Evolutionary conservation across 805 yeast genomes (phyloP).

Genomic region (Priceomyces carsonii): DNA sequence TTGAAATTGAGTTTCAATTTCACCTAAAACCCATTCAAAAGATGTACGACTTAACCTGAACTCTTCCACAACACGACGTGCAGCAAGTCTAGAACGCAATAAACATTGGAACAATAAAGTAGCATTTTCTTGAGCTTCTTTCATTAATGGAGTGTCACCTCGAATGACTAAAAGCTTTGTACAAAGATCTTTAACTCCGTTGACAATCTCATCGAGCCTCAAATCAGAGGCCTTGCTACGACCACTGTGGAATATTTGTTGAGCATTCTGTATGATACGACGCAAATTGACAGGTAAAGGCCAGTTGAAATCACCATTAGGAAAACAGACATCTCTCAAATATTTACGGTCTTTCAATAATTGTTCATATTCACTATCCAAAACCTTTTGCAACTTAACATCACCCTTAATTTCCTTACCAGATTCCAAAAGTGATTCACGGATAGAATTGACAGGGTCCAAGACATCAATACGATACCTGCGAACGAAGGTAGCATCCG

Average conservation of each 20-base stretch:
- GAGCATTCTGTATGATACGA: constrained; percentile 95
- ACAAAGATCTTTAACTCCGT: constrained; percentile 68
- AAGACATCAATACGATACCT: constrained; percentile 86
- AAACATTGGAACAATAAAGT: constrained; percentile 87
- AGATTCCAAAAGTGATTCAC: constrained; percentile 77
- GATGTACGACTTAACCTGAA: constrained; percentile 81
- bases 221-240: constrained; percentile 88
- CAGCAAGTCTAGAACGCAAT: constrained; percentile 86
- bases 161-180: constrained; percentile 73
- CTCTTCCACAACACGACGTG: constrained; percentile 90
- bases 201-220: constrained; percentile 77
- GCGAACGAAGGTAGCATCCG: constrained; percentile 77
- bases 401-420: constrained; percentile 92
- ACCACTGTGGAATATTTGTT: constrained; percentile 93
- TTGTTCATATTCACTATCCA: constrained; percentile 85
- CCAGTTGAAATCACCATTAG: constrained; percentile 95
- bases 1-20: constrained; percentile 90
- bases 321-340: constrained; percentile 78
- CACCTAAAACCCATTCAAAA: constrained; percentile 95
- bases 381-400: constrained; percentile 70
- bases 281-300: constrained; percentile 96
- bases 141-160: constrained; percentile 70
- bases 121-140: constrained; percentile 92
- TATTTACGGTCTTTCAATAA: constrained; percentile 73
- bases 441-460: constrained; percentile 59